Base-by-base conservation (phyloP, 257 asterid genomes). In the Solanum sejunctum region DNA sequence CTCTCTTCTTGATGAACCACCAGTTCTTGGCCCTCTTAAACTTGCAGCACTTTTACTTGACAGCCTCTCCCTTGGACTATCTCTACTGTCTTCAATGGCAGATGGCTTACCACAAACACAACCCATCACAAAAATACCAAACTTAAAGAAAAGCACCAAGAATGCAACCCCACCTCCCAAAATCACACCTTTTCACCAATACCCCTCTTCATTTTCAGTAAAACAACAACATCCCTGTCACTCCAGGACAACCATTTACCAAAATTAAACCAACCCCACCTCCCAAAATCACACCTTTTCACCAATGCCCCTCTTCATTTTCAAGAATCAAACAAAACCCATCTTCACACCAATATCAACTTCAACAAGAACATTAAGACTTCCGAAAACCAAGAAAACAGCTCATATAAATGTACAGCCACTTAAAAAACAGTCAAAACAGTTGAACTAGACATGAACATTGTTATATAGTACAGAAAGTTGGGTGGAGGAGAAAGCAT, bases 61-160 rank as follows among this genome's bases (percentile, higher is more conserved):
- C 64, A 87, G 45, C 88, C 96, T 90, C 88, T 94, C 98, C 91
- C 90, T 88, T 8, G 94, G 95, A 88, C 94, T 92, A 88, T 93
- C 97, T 87, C 89, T 90, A 84, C 93, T 89, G 85, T 92, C 96
- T 84, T 92, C 97, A 90, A 94, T 88, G 84, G 97, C 94, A 89
- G 92, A 89, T 82, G 96, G 94, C 87, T 94, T 95, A 87, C 98
- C 91, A 86, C 95, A 94, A 85, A 81, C 84, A 91, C 94, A 88
- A 39, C 99, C 99, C 99, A 95, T 95, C 89, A 23, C 69, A 58
- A 78, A 26, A 26, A n/a, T 41, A 21, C 45, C 58, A 60, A 54
- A 26, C 64, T 16, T 36, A 2, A 32, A 51, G 7, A 67, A 47
- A 84, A 91, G 86, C 45, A 54, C 85, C 71, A 85, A 85, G 61